Percentiles rank a stretch among this genome's conserved stretches.
Evolutionary conservation across 306 rosid genomes (phyloP).

Genomic region (Dryas octopetala): DNA sequence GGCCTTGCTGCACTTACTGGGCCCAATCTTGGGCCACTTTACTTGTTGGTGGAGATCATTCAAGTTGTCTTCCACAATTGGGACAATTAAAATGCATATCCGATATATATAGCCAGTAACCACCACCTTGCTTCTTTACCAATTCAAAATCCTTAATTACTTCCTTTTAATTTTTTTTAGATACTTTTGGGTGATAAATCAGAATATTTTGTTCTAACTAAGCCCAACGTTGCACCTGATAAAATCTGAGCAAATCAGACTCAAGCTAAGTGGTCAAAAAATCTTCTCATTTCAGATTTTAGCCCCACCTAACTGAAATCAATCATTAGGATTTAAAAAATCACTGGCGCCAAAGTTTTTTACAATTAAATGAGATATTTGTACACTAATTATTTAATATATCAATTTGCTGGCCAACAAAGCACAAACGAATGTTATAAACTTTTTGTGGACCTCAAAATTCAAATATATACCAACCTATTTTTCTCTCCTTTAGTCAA

Average conservation of each 20-base stretch:
- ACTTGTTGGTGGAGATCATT: constrained; percentile 19
- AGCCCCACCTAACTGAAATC: constrained; percentile 19
- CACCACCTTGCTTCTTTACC: constrained; percentile 19
- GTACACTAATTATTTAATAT: not conserved
- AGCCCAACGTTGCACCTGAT: not conserved
- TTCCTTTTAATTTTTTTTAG: not conserved
- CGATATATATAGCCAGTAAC: not conserved
- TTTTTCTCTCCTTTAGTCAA: not conserved
- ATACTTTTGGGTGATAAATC: not conserved
- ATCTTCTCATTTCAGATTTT: not conserved
- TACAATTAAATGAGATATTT: not conserved
- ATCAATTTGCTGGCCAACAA: not conserved
- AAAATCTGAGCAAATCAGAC: constrained; percentile 8
- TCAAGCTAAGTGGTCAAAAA: constrained; percentile 8
- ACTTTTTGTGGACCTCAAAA: not conserved
- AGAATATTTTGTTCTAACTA: not conserved
- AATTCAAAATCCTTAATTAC: not conserved
- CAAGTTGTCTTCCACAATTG: constrained; percentile 24
- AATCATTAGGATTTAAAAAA: constrained; percentile 20
- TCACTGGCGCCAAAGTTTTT: constrained; percentile 24
- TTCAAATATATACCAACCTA: not conserved
- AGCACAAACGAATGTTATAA: not conserved
- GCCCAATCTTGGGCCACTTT: constrained; percentile 18
- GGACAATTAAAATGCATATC: not conserved
- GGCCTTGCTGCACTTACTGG: not conserved